These are phyloP conservation scores for Mortierella hygrophila DNA, from an alignment of 192 early-diverging fungal species.

Conservation along the genomic window DNA sequence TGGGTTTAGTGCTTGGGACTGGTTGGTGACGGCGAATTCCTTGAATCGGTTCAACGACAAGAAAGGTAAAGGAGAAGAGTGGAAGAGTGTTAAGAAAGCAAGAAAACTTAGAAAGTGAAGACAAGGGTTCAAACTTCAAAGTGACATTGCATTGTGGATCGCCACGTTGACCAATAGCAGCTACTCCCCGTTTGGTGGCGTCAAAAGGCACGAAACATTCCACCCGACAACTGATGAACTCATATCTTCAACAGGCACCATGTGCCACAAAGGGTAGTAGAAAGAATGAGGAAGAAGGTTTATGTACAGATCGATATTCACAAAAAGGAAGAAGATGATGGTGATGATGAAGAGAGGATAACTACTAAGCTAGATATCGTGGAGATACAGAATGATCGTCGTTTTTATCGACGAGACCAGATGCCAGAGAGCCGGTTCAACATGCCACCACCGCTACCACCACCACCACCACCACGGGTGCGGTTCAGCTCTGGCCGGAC, in stretches of 20 bases:
- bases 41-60: not conserved
- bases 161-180: not conserved
- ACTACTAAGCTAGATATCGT: not conserved
- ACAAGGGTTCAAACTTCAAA: not conserved
- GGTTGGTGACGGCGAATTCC: too few species aligned
- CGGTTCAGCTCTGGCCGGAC: slow-evolving; percentile 8
- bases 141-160: not conserved
- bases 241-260: not conserved
- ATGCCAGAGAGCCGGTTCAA: slow-evolving; percentile 48
- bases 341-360: not conserved
- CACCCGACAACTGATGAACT: not conserved
- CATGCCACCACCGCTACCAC: slow-evolving; percentile 11
- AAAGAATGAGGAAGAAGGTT: not conserved
- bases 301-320: slow-evolving; percentile 3
- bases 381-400: not conserved
- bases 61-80: not conserved
- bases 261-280: not conserved
- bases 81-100: not conserved
- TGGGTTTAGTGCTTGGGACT: not conserved
- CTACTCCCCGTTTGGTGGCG: not conserved
- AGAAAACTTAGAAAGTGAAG: not conserved
- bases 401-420: slow-evolving; percentile 40
- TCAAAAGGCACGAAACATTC: not conserved
- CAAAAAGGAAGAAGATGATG: not conserved
- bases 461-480: not conserved